Percentiles rank a stretch among this genome's conserved stretches.
phyloP scores from a whole-genome alignment of 352 stramenopile genomes.

The Phytophthora pistaciae region DNA sequence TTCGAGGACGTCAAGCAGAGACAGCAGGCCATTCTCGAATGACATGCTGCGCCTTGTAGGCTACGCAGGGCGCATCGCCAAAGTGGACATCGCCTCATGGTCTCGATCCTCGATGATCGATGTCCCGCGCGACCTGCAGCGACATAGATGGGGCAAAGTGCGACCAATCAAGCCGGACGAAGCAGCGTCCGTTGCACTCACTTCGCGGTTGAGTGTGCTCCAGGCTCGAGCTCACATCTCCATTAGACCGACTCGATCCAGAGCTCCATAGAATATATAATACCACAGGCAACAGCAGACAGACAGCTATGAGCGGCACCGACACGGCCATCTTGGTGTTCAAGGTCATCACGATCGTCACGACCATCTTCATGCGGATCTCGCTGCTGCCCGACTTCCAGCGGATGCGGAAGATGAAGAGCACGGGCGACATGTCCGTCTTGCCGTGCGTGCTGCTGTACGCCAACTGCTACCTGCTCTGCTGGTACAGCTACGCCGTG shows the following conservation, averaged over 20 bases:
- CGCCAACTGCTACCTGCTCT: constrained; percentile 39
- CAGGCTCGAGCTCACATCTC: neutral
- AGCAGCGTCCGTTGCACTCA: too few relatives aligned
- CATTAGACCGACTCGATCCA: neutral
- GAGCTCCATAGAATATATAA: neutral
- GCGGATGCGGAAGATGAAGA: constrained; percentile 41
- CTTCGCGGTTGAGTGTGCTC: neutral
- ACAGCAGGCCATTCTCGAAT: neutral
- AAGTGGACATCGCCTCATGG: constrained; percentile 14
- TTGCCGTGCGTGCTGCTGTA: constrained; percentile 40
- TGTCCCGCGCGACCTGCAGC: neutral
- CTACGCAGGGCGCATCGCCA: neutral
- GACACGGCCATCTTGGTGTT: constrained; percentile 15
- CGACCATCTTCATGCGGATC: constrained; percentile 51
- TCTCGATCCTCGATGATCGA: neutral
- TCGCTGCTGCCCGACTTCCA: constrained; percentile 52
- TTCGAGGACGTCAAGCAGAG: too few relatives aligned
- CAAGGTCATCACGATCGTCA: constrained; percentile 45
- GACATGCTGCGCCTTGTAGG: neutral
- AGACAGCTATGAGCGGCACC: neutral
- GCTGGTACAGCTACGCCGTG: constrained; percentile 54
- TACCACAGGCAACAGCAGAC: neutral
- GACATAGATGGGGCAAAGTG: neutral
- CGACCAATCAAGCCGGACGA: constrained; percentile 3
- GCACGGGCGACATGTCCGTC: constrained; percentile 41